Evolutionary conservation across 306 rosid species (phyloP).

Genomic region (Quercus glauca): DNA sequence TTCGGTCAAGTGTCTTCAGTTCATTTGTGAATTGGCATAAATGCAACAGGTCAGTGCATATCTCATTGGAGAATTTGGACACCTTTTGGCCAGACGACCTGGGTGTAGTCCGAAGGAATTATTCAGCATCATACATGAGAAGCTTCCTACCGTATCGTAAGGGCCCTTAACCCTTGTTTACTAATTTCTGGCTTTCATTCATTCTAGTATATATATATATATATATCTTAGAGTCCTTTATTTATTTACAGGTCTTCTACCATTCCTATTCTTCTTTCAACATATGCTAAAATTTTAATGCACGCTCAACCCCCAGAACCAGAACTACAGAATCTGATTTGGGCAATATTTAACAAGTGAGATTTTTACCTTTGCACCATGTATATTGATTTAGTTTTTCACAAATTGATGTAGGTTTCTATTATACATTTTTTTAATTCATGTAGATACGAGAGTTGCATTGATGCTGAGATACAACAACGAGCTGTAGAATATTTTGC

Average conservation of each 20-base stretch:
- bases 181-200: background rate
- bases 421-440: constrained; percentile 29
- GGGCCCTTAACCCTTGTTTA: constrained; percentile 28
- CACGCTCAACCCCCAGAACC: constrained; percentile 95
- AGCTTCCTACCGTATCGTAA: constrained; percentile 97
- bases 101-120: constrained; percentile 88
- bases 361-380: constrained; percentile 37
- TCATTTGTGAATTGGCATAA: constrained; percentile 17
- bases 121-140: constrained; percentile 84
- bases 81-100: constrained; percentile 89
- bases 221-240: constrained; percentile 26
- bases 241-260: constrained; percentile 74
- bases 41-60: constrained; percentile 93
- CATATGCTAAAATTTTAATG: constrained; percentile 98
- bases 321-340: constrained; percentile 93
- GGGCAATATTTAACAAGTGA: constrained; percentile 93
- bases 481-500: constrained; percentile 95
- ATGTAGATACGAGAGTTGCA: constrained; percentile 92
- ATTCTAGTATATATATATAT: background rate
- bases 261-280: constrained; percentile 87
- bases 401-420: constrained; percentile 20
- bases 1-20: background rate
- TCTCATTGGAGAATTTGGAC: constrained; percentile 98
- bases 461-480: constrained; percentile 98
- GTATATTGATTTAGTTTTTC: constrained; percentile 13